Conservation (phyloP, 1,139 yeast genomes). For the Debaryomyces psychrophilus region DNA sequence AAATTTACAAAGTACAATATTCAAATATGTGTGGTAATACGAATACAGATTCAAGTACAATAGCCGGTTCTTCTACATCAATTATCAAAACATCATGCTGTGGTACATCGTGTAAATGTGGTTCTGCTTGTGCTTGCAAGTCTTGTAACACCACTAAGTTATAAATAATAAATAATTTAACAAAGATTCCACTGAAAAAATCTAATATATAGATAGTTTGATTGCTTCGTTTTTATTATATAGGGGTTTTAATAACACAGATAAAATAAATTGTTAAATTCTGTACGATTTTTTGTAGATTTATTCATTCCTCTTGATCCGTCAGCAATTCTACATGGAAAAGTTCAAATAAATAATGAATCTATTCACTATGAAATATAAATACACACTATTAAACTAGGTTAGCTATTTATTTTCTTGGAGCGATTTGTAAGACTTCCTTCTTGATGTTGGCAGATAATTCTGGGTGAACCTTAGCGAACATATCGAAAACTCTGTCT, state of each 20-base stretch:
- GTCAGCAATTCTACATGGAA: neutral
- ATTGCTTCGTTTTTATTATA: no score
- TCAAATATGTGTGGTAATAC: conserved; percentile 25
- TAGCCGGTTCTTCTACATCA: conserved; percentile 17
- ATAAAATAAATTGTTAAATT: no score
- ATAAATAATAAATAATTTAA: conserved; percentile 16
- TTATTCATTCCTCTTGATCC: no score
- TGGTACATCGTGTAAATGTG: conserved; percentile 41
- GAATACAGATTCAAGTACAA: conserved; percentile 15
- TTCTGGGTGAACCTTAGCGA: conserved; percentile 68
- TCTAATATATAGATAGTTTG: no score
- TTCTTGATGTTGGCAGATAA: conserved; percentile 62
- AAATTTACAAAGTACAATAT: neutral
- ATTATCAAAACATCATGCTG: conserved; percentile 24
- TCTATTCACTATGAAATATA: neutral
- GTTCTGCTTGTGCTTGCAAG: conserved; percentile 39
- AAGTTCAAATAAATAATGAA: conserved; percentile 2
- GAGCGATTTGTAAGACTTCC: conserved; percentile 60
- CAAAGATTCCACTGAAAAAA: no score
- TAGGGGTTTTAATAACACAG: no score
- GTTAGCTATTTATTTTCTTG: conserved; percentile 42
- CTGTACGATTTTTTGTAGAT: no score
- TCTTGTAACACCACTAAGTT: conserved; percentile 48
- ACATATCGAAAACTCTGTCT: conserved; percentile 78
- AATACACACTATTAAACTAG: neutral